Evolutionary conservation across 805 yeast species (phyloP).

Genomic region (Phaffomyces opuntiae): DNA sequence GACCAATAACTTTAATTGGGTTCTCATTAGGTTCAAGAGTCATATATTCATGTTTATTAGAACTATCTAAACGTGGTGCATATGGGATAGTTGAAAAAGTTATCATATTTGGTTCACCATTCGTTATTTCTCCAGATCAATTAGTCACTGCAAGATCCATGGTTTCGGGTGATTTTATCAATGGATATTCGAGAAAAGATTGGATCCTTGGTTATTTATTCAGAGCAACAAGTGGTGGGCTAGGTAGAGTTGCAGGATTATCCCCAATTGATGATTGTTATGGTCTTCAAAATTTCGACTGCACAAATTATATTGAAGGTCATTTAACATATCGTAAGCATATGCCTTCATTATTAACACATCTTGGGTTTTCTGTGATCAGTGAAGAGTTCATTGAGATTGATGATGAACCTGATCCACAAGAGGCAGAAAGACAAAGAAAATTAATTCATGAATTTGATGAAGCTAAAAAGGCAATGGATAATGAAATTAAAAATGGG

Average conservation of each 20-base stretch:
- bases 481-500: conserved; percentile 31
- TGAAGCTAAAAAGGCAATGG: conserved; percentile 65
- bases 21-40: conserved; percentile 91
- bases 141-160: conserved; percentile 72
- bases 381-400: conserved; percentile 92
- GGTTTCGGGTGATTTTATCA: conserved; percentile 83
- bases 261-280: conserved; percentile 60
- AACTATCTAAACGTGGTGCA: conserved; percentile 79
- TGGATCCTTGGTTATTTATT: conserved; percentile 95
- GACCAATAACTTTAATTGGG: conserved; percentile 90
- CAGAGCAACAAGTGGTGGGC: conserved; percentile 93
- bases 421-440: conserved; percentile 74
- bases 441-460: conserved; percentile 80
- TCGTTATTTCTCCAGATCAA: conserved; percentile 73
- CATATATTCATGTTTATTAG: conserved; percentile 82
- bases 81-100: conserved; percentile 88
- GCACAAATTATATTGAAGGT: conserved; percentile 83
- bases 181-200: conserved; percentile 87
- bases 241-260: conserved; percentile 85
- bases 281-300: conserved; percentile 78
- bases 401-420: conserved; percentile 86
- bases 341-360: conserved; percentile 72
- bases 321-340: conserved; percentile 97
- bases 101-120: conserved; percentile 80
- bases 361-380: conserved; percentile 71